Evolutionary conservation across 371 early-diverging fungal genomes (phyloP).

Genomic region (Funneliformis caledonium): DNA sequence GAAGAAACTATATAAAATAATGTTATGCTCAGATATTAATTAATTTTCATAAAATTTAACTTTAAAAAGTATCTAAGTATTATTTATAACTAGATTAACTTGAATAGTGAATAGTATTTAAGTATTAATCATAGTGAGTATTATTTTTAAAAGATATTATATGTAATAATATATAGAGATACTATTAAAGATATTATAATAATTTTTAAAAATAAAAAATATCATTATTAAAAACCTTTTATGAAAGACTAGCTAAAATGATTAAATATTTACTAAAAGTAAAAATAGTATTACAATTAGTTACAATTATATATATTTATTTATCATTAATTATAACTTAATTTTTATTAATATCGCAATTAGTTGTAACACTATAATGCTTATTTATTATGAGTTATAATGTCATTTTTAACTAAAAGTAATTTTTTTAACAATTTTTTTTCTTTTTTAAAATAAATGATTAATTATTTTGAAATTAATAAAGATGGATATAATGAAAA

Average conservation of each 20-base stretch:
- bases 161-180: conserved; percentile 52
- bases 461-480: neutral
- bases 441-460: no score
- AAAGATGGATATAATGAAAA: conserved; percentile 87
- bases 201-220: conserved; percentile 68
- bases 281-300: neutral
- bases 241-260: conserved; percentile 77
- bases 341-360: no score
- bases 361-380: no score
- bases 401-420: no score
- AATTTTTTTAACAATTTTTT: no score
- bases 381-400: no score
- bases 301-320: conserved; percentile 8
- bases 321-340: neutral
- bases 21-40: no score
- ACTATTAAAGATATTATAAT: conserved; percentile 98
- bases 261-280: conserved; percentile 64
- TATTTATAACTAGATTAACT: no score
- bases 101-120: no score
- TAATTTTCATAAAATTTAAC: no score
- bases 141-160: conserved; percentile 88
- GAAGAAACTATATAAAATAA: no score
- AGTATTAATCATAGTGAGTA: conserved; percentile 62
- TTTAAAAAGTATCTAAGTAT: no score
- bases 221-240: conserved; percentile 77